Evolutionary conservation across 345 rosid genomes (phyloP).

Genomic region (Pistacia integerrima): DNA sequence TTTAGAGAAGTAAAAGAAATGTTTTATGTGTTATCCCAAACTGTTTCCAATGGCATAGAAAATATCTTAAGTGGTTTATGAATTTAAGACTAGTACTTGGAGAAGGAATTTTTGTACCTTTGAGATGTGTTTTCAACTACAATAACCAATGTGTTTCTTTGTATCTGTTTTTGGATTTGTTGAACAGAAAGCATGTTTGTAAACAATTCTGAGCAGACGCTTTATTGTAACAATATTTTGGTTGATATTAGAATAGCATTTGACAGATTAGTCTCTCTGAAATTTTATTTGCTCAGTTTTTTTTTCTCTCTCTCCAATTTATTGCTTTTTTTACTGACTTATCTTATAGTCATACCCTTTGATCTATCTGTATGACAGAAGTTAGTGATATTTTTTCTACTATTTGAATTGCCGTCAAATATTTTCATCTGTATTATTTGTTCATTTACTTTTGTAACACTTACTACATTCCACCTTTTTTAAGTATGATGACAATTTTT

Average conservation of each 20-base stretch:
- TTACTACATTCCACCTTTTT: background rate
- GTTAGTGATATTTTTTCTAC: background rate
- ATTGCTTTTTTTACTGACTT: background rate
- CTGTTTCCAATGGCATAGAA: background rate
- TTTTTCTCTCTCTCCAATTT: background rate
- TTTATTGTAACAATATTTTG: background rate
- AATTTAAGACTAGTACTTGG: too few relatives aligned
- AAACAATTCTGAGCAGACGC: background rate
- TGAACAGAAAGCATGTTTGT: background rate
- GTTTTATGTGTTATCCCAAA: too few relatives aligned
- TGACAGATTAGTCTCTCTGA: background rate
- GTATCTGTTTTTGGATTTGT: too few relatives aligned
- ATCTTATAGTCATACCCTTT: background rate
- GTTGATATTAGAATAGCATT: background rate
- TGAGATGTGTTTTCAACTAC: background rate
- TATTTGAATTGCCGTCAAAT: background rate
- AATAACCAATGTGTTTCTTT: background rate
- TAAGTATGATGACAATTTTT: background rate
- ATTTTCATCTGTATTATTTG: background rate
- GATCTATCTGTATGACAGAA: background rate
- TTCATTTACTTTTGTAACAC: background rate
- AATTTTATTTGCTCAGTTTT: background rate
- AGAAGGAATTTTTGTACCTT: background rate
- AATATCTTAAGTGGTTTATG: background rate
- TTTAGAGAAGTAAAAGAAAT: background rate